Base-by-base conservation (phyloP, 2,329 filamentous ascomycete species). In the Shiraia bambusicola region DNA sequence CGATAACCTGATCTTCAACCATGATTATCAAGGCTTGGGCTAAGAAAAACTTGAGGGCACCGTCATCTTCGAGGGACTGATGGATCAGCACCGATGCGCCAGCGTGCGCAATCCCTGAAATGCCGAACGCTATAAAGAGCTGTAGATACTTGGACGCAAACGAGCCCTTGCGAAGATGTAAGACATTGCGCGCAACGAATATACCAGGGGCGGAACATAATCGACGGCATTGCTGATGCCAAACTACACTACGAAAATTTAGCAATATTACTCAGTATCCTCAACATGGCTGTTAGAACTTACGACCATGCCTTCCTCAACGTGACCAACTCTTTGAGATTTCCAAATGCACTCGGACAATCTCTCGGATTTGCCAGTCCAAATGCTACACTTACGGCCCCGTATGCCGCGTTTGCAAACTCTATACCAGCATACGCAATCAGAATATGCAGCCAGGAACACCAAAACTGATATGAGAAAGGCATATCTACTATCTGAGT, bases 101-200 rank as follows among this genome's bases (percentile, higher is more conserved):
- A 0, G 27, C 49, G 31, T 66, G 61, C 1, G 59, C 44, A 7
- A 52, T 12, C 0, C 32, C 57, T 3, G 54, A 60, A 5, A 59
- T 24, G 2, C 42, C 40, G 35, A 66, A 66, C 1, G 42, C 50
- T 0, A 47, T 28, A 28, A 62, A 63, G 4, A 65, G 54, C 44
- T 65, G 61, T 1, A 61, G 14, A 28, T 65, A 65, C 26, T 56
- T 63, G 1, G 59, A 65, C 1, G 40, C 47, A n/a, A 63, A 63
- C 0, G 54, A 51, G 1, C 63, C 61, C 26, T 56, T 61, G 1
- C 27, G 41, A 4, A 65, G 42, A 6, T 36, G 31, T 2, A 66
- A 31, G 0, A 56, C 29, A 32, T 66, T 47, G 1, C 53, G 46
- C 1, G 52, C 51, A 8, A 64, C 13, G 15, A 40, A 56, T 1